These are phyloP conservation scores for Pseudogymnoascus pannorum DNA, from an alignment of 2,329 filamentous ascomycete genomes.

Conservation along the genomic window DNA sequence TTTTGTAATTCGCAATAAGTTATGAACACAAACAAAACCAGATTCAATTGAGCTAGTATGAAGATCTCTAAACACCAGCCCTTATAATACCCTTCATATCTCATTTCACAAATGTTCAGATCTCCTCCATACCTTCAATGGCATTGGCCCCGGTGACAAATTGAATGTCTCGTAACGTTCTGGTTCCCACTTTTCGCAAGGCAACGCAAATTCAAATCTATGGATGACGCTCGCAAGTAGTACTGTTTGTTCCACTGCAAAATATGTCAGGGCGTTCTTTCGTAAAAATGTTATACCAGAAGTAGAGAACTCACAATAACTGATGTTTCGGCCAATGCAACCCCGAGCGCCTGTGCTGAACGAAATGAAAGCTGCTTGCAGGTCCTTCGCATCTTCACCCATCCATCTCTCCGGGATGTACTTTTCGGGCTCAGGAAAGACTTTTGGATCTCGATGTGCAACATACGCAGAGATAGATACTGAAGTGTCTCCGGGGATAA, in stretches of 20 bases:
- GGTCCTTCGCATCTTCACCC: slow-evolving; percentile 32
- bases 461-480: slow-evolving; percentile 38
- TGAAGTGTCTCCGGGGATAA: slow-evolving; percentile 36
- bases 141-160: slow-evolving; percentile 22
- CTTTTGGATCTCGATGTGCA: slow-evolving; percentile 32
- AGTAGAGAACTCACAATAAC: slow-evolving; percentile 20
- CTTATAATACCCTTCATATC: too few relatives aligned
- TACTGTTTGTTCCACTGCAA: slow-evolving; percentile 38
- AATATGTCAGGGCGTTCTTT: too few relatives aligned
- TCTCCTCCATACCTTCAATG: slow-evolving; percentile 25
- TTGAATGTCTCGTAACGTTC: slow-evolving; percentile 24
- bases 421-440: slow-evolving; percentile 33
- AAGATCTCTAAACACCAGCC: too few relatives aligned
- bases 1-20: too few relatives aligned
- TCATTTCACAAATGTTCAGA: too few relatives aligned
- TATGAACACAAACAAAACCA: too few relatives aligned
- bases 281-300: too few relatives aligned
- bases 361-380: slow-evolving; percentile 34
- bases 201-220: slow-evolving; percentile 35
- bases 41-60: too few relatives aligned
- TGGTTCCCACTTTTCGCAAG: slow-evolving; percentile 25
- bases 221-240: slow-evolving; percentile 36
- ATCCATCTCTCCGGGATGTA: slow-evolving; percentile 38
- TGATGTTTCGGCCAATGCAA: slow-evolving; percentile 37
- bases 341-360: slow-evolving; percentile 35